Base-by-base conservation (phyloP, 1,139 yeast species). In the Hemisphaericaspora lyxosophila region DNA sequence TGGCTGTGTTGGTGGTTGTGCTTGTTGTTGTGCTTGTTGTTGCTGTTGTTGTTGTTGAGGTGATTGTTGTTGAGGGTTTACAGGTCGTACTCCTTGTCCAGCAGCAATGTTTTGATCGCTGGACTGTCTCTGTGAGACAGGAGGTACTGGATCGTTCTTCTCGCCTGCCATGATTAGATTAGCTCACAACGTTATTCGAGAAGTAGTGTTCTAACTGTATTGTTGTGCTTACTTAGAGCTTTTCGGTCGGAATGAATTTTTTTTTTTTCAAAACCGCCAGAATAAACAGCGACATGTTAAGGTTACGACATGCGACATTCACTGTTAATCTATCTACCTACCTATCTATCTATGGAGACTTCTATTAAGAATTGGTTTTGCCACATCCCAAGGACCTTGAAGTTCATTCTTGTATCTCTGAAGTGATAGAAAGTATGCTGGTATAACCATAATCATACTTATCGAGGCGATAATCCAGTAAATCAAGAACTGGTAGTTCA, bases 341-440 rank as follows among this genome's bases (percentile, higher is more conserved):
- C n/a, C n/a, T n/a, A n/a, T n/a, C n/a, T 7, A 20, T n/a, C 30
- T 16, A 16, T 14, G 27, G 12, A 16, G 20, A 24, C 22, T 26
- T 25, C 30, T 39, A 27, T 41, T 44, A 8, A 47, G 13, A 5
- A 40, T 36, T 1, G 96, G 96, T 51, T 75, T 79, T 9, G 95
- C 96, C 1, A 85, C 81, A 58, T 88, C 96, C 96, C 96, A 88
- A 0, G 96, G 96, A 0, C 96, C 96, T 59, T 85, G 90, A 40
- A 88, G 67, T 56, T 87, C 96, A 56, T 87, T 86, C 59, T 88
- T 88, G 55, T 87, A 87, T 59, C 80, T 76, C 54, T 88, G 96
- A 28, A 88, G 62, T 30, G 74, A 73, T 38, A 86, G 60, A 49
- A 86, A 82, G 63, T 87, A 83, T 31, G 74, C 72, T 1, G 96